A percentile compares a stretch with the other conserved stretches of the same genome.
Evolutionary conservation across 1,139 yeast genomes (phyloP).

Genomic region (Diutina ranongensis): DNA sequence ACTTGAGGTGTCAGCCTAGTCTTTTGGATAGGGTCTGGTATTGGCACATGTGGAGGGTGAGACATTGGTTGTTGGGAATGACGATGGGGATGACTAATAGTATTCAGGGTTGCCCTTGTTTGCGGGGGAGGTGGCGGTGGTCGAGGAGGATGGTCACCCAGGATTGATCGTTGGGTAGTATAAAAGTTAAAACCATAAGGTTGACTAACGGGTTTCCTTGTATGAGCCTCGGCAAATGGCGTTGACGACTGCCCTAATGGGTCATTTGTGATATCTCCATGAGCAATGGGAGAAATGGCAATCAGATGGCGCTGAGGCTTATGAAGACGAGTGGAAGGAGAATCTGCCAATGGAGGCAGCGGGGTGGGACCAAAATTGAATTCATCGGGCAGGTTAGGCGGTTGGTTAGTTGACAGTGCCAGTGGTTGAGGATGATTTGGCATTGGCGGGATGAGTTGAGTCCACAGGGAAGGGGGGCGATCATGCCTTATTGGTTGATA

Average conservation of each 20-base stretch:
- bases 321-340: not conserved
- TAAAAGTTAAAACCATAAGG: conserved; percentile 4
- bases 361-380: conserved; percentile 1
- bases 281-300: not conserved
- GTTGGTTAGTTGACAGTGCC: not conserved
- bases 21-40: not conserved
- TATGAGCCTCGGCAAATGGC: not conserved
- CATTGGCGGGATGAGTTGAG: conserved; percentile 4
- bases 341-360: not conserved
- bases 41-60: not conserved
- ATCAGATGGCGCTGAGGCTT: conserved; percentile 5
- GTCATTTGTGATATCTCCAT: not conserved
- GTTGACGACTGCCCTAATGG: not conserved
- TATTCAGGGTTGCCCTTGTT: not conserved
- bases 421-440: conserved; percentile 1
- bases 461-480: conserved; percentile 6
- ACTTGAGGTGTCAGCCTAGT: not conserved
- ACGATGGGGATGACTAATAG: not conserved
- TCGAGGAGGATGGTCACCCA: not conserved
- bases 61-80: not conserved
- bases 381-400: not conserved
- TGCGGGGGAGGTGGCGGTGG: not conserved
- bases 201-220: not conserved
- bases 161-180: not conserved
- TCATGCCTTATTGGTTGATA: conserved; percentile 5